Percentiles rank a stretch among this genome's conserved stretches.
phyloP scores from a whole-genome alignment of 345 rosid species.

The Cardamine occulta region DNA sequence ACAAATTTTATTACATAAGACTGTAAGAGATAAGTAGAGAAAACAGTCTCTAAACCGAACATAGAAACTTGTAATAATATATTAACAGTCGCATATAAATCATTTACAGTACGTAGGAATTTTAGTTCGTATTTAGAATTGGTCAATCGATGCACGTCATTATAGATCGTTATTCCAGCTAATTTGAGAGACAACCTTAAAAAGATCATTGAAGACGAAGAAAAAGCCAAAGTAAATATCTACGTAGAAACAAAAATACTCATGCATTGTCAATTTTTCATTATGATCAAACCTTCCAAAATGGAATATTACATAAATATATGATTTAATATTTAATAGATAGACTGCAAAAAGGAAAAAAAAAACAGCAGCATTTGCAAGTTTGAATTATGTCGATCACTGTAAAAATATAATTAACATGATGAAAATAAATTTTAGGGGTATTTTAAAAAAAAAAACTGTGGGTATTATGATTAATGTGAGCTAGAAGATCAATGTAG shows the following conservation, averaged over 20 bases:
- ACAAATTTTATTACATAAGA: background rate
- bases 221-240: background rate
- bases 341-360: no score
- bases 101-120: no score
- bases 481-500: background rate
- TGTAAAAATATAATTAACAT: background rate
- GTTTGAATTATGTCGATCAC: background rate
- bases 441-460: background rate
- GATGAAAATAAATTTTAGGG: background rate
- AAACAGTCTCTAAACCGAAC: background rate
- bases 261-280: no score
- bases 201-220: slow-evolving; percentile 4
- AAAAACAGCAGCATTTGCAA: background rate
- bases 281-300: background rate
- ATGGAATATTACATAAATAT: background rate
- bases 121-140: background rate
- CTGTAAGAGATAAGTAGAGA: slow-evolving; percentile 14
- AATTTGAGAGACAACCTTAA: background rate
- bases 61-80: slow-evolving; percentile 23
- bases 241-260: background rate
- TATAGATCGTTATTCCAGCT: background rate
- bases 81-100: background rate
- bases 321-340: background rate
- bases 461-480: background rate
- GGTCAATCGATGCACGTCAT: background rate